Conservation (phyloP, 2,329 filamentous ascomycete species). For the Colletotrichum neosansevieriae region DNA sequence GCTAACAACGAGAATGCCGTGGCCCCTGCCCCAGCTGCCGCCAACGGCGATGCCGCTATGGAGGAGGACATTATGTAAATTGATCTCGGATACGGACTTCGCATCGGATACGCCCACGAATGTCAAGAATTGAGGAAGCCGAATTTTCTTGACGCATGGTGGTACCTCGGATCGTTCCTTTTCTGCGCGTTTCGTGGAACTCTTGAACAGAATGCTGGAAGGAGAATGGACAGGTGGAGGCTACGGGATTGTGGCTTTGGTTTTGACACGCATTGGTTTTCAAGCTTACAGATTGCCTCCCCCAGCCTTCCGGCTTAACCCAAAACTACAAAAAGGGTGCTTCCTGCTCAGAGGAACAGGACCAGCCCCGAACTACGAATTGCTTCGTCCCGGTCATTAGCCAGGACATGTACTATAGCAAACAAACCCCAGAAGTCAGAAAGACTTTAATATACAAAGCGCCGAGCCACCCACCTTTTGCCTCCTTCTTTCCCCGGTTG, state of each 20-base stretch:
- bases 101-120: constrained; percentile 13
- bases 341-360: constrained; percentile 9
- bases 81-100: not conserved
- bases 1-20: constrained; percentile 59
- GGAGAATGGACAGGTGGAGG: constrained; percentile 24
- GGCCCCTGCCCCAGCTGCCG: constrained; percentile 58
- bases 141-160: constrained; percentile 3
- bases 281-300: constrained; percentile 34
- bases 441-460: constrained; percentile 35
- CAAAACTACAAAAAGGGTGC: constrained; percentile 29
- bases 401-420: constrained; percentile 39
- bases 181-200: constrained; percentile 25
- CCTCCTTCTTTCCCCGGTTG: too few species aligned
- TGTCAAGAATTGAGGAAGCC: constrained; percentile 6
- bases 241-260: constrained; percentile 31
- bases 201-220: constrained; percentile 35
- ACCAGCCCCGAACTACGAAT: constrained; percentile 12
- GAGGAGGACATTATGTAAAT: constrained; percentile 71
- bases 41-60: constrained; percentile 71
- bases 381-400: constrained; percentile 23
- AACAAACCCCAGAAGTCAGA: constrained; percentile 24
- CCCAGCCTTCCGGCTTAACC: constrained; percentile 22
- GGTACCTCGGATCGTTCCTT: constrained; percentile 28
- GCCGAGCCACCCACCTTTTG: constrained; percentile 29
- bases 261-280: constrained; percentile 37